phyloP scores from a whole-genome alignment of 192 early-diverging fungal species.

The Linnemannia exigua region DNA sequence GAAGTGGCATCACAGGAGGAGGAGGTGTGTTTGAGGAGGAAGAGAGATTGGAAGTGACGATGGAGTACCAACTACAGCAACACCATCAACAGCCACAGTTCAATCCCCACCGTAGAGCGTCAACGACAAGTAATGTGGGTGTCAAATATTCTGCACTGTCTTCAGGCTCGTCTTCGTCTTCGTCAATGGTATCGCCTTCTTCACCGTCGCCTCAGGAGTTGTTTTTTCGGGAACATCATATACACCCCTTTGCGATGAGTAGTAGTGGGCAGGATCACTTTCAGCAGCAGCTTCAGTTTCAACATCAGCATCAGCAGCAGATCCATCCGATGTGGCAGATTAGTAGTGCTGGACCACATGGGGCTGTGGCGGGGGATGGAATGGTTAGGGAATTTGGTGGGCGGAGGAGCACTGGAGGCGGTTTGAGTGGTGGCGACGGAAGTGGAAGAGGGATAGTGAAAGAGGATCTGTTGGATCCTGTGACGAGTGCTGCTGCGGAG shows the following conservation, averaged over 20 bases:
- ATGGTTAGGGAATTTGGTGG: not conserved
- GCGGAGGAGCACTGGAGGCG: not conserved
- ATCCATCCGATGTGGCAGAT: not conserved
- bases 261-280: not conserved
- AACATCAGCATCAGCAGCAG: not conserved
- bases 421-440: not conserved
- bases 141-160: not conserved
- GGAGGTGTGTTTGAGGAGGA: constrained; percentile 6
- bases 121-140: not conserved
- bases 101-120: not conserved
- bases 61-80: constrained; percentile 5
- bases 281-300: not conserved
- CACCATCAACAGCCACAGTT: not conserved
- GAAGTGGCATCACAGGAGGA: too few relatives aligned
- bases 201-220: not conserved
- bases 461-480: constrained; percentile 2
- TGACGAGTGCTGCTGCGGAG: constrained; percentile 9
- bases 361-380: not conserved
- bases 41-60: not conserved
- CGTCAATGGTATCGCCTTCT: too few relatives aligned
- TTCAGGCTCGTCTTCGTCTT: not conserved
- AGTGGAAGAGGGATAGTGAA: not conserved
- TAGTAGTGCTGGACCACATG: not conserved
- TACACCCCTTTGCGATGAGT: not conserved
- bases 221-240: not conserved